phyloP scores from a whole-genome alignment of 1,139 yeast genomes.

The Pichia sp. region DNA sequence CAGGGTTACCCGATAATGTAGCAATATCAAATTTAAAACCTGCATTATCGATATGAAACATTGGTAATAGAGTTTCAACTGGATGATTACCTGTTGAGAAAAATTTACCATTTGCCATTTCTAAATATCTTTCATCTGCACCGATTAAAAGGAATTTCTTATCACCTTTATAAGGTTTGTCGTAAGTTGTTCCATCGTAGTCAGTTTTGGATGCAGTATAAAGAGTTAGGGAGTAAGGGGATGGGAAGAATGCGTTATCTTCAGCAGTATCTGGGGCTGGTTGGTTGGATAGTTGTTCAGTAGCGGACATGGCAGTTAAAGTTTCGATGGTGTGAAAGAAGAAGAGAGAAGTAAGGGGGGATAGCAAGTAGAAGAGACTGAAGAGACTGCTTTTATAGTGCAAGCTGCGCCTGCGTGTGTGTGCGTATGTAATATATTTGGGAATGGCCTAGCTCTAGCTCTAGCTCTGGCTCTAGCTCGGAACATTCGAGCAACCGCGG shows the following conservation, averaged over 20 bases:
- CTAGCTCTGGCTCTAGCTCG: too few relatives aligned
- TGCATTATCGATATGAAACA: conserved; percentile 11
- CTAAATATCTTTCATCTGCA: conserved; percentile 12
- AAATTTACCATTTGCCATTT: conserved; percentile 9
- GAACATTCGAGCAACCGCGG: too few relatives aligned
- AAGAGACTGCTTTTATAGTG: too few relatives aligned
- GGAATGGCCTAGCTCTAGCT: too few relatives aligned
- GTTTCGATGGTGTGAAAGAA: too few relatives aligned
- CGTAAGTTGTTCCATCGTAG: conserved; percentile 11
- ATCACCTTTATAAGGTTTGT: conserved; percentile 7
- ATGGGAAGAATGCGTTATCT: conserved; percentile 12
- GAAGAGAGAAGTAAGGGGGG: too few relatives aligned
- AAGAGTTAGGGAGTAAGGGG: conserved; percentile 11
- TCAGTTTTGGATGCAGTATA: conserved; percentile 9
- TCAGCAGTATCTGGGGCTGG: conserved; percentile 10
- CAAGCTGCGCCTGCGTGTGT: too few relatives aligned
- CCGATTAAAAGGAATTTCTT: conserved; percentile 7
- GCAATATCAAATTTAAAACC: conserved; percentile 13
- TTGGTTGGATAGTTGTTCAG: not conserved
- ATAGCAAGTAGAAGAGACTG: too few relatives aligned
- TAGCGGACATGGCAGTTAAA: too few relatives aligned
- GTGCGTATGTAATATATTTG: too few relatives aligned
- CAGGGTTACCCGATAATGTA: conserved; percentile 13
- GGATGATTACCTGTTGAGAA: conserved; percentile 15
- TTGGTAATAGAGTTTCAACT: conserved; percentile 11